These are phyloP conservation scores for Prunus mume DNA, from an alignment of 306 rosid genomes.

Conservation along the genomic window DNA sequence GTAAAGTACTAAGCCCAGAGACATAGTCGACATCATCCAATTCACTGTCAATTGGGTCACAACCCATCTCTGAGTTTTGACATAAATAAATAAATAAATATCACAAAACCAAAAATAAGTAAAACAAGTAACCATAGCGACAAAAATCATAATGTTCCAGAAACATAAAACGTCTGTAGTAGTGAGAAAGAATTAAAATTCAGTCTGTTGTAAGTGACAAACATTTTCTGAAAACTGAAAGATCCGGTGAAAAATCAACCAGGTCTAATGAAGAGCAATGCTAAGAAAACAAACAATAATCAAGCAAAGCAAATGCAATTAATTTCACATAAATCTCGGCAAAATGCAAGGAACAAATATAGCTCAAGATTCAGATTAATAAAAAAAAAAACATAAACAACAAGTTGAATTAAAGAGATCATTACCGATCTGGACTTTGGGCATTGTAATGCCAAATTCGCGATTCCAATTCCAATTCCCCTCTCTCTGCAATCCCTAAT, in stretches of 20 bases:
- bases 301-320: background rate
- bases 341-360: background rate
- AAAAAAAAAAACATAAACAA: background rate
- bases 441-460: background rate
- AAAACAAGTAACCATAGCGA: background rate
- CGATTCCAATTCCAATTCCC: background rate
- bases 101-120: background rate
- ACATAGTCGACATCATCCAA: constrained; percentile 37
- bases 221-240: background rate
- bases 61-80: constrained; percentile 32
- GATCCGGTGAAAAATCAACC: no score
- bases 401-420: background rate
- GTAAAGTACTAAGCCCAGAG: constrained; percentile 65
- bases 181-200: background rate
- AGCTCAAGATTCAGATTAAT: background rate
- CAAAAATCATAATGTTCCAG: background rate
- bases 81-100: background rate
- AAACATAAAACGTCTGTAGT: background rate
- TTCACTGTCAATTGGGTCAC: constrained; percentile 17
- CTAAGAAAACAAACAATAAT: background rate
- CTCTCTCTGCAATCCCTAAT: background rate
- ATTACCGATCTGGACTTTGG: background rate
- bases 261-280: background rate
- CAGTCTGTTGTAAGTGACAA: background rate
- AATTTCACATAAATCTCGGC: background rate